Percentiles rank a stretch among this genome's conserved stretches.
These are phyloP conservation scores for Chaetomiaceae sp. DNA, from an alignment of 2,329 filamentous ascomycete species.

Conservation along the genomic window DNA sequence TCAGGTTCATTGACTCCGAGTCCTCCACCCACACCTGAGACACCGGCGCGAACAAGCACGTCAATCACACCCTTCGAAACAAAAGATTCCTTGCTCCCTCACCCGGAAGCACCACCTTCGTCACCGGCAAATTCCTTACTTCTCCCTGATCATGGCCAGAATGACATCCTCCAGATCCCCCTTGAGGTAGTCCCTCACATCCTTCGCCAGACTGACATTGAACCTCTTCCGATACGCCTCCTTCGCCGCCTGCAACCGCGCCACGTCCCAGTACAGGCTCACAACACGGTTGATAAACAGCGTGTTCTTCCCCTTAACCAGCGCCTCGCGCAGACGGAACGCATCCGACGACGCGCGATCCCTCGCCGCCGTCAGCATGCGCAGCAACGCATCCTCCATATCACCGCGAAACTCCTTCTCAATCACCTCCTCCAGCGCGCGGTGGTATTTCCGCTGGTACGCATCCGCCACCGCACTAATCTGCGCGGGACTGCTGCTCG, in stretches of 20 bases:
- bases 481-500: slow-evolving; percentile 70
- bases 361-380: slow-evolving; percentile 4
- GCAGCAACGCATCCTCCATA: slow-evolving; percentile 76
- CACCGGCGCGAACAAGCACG: no score
- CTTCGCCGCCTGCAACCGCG: slow-evolving; percentile 6
- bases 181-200: slow-evolving; percentile 1
- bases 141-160: slow-evolving; percentile 1
- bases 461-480: slow-evolving; percentile 72
- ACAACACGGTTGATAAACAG: slow-evolving; percentile 2
- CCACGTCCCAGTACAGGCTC: slow-evolving; percentile 1
- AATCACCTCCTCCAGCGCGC: slow-evolving; percentile 66
- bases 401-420: slow-evolving; percentile 82
- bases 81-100: no score
- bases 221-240: slow-evolving; percentile 3
- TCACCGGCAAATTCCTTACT: neutral
- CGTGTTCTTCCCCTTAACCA: slow-evolving; percentile 5
- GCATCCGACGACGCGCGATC: neutral
- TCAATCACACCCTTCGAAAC: no score
- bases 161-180: slow-evolving; percentile 3
- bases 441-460: slow-evolving; percentile 69
- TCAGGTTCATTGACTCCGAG: no score
- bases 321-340: neutral
- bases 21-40: no score
- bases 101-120: no score
- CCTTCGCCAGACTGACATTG: neutral